Evolutionary conservation across 257 asterid genomes (phyloP).

Genomic region (Solanum clarkiae): DNA sequence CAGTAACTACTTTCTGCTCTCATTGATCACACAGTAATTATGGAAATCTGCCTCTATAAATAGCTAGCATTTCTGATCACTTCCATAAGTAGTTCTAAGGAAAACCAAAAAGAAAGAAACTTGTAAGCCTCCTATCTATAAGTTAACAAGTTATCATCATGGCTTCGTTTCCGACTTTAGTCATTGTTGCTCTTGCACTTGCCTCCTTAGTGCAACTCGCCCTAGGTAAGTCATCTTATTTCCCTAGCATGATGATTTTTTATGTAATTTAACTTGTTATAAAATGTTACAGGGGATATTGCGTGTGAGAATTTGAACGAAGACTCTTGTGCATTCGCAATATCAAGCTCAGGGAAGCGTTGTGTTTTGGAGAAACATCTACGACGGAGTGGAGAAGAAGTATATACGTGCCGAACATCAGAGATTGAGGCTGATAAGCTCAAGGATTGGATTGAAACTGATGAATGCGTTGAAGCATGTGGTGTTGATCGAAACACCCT

Average conservation of each 20-base stretch:
- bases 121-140: background rate
- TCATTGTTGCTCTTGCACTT: constrained; percentile 14
- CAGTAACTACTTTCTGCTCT: background rate
- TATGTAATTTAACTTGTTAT: background rate
- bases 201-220: constrained; percentile 9
- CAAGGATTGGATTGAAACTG: constrained; percentile 47
- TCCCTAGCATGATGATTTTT: background rate
- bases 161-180: constrained; percentile 21
- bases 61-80: background rate
- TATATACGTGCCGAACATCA: constrained; percentile 39
- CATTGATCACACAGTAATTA: background rate
- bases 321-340: constrained; percentile 49
- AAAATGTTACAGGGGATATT: constrained; percentile 21
- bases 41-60: background rate
- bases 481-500: constrained; percentile 46
- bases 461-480: constrained; percentile 46
- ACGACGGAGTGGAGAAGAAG: constrained; percentile 31
- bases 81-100: background rate
- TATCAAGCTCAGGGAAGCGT: constrained; percentile 45
- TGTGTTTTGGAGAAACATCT: constrained; percentile 64
- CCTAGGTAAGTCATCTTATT: constrained; percentile 12
- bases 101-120: background rate
- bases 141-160: constrained; percentile 4
- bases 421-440: constrained; percentile 45
- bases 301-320: constrained; percentile 40